Conservation (phyloP, 371 early-diverging fungal genomes). For the Lichtheimia ramosa region DNA sequence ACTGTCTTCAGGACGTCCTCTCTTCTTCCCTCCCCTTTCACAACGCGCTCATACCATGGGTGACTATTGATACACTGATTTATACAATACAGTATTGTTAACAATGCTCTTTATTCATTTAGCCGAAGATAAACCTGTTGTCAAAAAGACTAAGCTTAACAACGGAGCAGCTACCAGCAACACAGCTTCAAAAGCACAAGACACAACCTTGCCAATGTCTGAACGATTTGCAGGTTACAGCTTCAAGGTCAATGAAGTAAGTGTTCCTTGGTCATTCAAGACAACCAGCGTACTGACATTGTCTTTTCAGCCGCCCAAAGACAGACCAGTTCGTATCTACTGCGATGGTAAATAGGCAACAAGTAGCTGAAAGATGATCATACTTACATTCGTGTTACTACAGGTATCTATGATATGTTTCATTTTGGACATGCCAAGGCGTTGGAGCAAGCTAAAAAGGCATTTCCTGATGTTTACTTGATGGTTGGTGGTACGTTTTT, state of each 20-base stretch:
- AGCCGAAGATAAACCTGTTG: constrained; percentile 5
- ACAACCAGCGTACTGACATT: no score
- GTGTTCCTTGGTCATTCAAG: not conserved
- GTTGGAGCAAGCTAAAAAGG: constrained; percentile 92
- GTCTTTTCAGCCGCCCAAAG: constrained; percentile 58
- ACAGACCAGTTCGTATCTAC: constrained; percentile 83
- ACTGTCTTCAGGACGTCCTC: no score
- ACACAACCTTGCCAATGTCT: constrained; percentile 5
- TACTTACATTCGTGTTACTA: not conserved
- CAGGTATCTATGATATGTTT: constrained; percentile 90
- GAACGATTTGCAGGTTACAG: constrained; percentile 16
- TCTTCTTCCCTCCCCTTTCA: no score
- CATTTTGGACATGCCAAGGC: constrained; percentile 95
- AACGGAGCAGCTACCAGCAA: constrained; percentile 5
- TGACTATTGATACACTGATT: no score
- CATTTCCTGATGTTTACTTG: constrained; percentile 84
- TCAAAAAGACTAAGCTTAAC: constrained; percentile 11
- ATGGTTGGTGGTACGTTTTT: constrained; percentile 79
- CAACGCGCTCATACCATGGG: no score
- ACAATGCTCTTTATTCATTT: not conserved
- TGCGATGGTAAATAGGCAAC: constrained; percentile 62
- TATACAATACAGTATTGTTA: no score
- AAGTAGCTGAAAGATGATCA: not conserved
- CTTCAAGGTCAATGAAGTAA: constrained; percentile 24
- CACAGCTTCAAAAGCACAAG: not conserved